Evolutionary conservation across 495 filamentous ascomycete genomes (phyloP), one percentile per base, ranked within the genome.

Genomic region (Penicillium canariense): DNA sequence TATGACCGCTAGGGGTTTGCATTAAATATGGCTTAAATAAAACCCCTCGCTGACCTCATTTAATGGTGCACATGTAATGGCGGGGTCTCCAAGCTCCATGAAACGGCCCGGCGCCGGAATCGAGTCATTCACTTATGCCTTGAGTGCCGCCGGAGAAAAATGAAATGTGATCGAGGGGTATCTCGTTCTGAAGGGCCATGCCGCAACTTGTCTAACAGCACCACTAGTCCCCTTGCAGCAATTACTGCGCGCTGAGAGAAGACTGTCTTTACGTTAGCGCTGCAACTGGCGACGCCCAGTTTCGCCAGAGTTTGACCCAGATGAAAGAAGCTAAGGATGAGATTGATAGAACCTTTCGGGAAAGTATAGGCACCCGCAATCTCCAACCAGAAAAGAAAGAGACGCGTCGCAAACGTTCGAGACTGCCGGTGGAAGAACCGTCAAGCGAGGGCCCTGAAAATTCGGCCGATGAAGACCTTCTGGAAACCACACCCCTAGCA

Each of bases 251-350:
- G 12, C 6, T 26, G 14, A 20, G 39, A 10, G 20, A 23, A 14
- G 20, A 43, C 7, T 43, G 39, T 8, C 20, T 26, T 20, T 43
- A 43, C 23, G 39, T 47, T 15, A 48, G 28, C 8, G 6, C 7
- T 7, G 34, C 34, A 22, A 42, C 28, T 31, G 12, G 28, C 20
- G 44, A 56, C 46, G 38, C 25, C 25, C 39, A 52, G 48, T 52
- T 57, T 45, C 58, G 50, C 62, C 71, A 77, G 50, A 81, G 81
- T 45, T 68, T 89, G 14, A 82, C 81, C 4, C 80, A 87, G 57
- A 82, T 88, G 59, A 89, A 89, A 68, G 85, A 89, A 65, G 81
- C 84, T 58, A 83, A 87, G 51, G 85, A 85, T 20, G 77, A 76
- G 1, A 62, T 89, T 4, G 86, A 89, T 57, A 68, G 79, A 43